phyloP scores from a whole-genome alignment of 1,284 basidiomycete species.

The Puccinia sorghi region DNA sequence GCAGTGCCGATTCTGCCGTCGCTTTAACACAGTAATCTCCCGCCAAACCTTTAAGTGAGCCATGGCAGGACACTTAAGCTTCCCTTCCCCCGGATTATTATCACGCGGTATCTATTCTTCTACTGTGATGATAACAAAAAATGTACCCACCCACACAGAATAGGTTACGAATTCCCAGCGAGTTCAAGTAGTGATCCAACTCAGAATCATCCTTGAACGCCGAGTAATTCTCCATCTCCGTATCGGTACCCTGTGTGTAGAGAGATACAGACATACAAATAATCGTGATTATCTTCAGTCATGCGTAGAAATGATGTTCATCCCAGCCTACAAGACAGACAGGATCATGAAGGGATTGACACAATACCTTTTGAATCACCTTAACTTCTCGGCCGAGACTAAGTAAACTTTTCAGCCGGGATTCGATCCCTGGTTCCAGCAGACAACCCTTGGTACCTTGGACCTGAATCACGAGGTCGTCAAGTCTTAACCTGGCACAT shows the following conservation, averaged over 20 bases:
- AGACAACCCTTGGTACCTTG: slow-evolving; percentile 38
- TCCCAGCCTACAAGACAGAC: neutral
- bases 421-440: slow-evolving; percentile 23
- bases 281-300: neutral
- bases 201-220: slow-evolving; percentile 20
- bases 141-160: slow-evolving; percentile 27
- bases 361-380: slow-evolving; percentile 2
- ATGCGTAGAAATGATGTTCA: neutral
- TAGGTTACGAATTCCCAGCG: neutral
- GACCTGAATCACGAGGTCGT: neutral
- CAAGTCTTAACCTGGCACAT: neutral
- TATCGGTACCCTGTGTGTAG: neutral
- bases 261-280: neutral
- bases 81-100: too few species aligned
- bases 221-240: slow-evolving; percentile 18
- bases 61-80: too few species aligned
- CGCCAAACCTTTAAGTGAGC: slow-evolving; percentile 16
- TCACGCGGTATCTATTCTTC: too few species aligned
- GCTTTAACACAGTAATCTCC: slow-evolving; percentile 33
- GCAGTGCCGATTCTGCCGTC: neutral
- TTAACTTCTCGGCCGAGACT: neutral
- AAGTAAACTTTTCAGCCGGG: neutral
- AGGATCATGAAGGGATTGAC: neutral
- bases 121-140: neutral
- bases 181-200: slow-evolving; percentile 13